Evolutionary conservation across 345 rosid species (phyloP), one percentile per base, ranked within the genome.

Genomic region (Gossypioides kirkii): DNA sequence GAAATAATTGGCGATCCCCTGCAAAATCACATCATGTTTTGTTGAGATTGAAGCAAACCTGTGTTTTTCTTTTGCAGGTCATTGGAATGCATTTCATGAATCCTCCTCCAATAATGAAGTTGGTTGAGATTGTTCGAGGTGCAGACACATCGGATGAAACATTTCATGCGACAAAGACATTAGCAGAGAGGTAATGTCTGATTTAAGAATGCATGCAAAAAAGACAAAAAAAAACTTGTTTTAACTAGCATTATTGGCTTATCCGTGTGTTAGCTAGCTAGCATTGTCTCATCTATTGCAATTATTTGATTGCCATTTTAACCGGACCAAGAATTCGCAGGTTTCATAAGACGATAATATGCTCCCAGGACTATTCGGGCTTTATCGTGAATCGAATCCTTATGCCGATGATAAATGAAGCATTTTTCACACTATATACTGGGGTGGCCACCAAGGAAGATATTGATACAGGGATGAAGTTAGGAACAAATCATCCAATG

Each of bases 341-440:
- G 80, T 86, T 90, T 68, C 88, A 89, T 74, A 92, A 94, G 93
- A 86, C 79, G 11, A 81, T 88, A 56, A 81, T 94, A 65, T 90
- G 91, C 83, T 92, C 97, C 59, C 82, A 85, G 77, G 97, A 94
- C 71, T 90, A 83, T 12, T 41, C 97, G 0, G 98, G 99, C 49
- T 94, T 94, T 81, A 76, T 94, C 0, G 92, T 94, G 72, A 94
- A 94, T 75, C 83, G 99, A 54, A 90, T 92, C 79, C 85, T 94
- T 52, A 94, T 92, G 98, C 97, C 98, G 6, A 94, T 94, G 99
- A 90, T 94, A 82, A 94, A 94, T 50, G 97, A 92, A 84, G 97
- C 98, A 8, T 92, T 92, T 78, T 79, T 79, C 78, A 72, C 94
- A 6, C 94, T 95, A 14, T 80, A 88, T 83, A 92, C 98, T 16